A percentile compares a stretch with the other conserved stretches of the same genome.
These are phyloP conservation scores for Yamadazyma insecticola DNA, from an alignment of 805 yeast species.

Conservation along the genomic window DNA sequence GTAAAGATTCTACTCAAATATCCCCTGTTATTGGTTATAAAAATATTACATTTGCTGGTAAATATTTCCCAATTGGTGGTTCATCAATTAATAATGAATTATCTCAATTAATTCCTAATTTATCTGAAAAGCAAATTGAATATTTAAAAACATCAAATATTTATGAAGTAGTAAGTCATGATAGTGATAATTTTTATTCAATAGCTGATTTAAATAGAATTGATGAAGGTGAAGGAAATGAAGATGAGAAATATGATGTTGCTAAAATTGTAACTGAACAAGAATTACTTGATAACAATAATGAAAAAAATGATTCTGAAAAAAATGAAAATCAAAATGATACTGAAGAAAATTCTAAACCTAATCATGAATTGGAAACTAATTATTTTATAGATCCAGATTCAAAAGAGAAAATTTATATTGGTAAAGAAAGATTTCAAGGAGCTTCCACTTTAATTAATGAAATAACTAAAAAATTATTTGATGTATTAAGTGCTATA, in stretches of 20 bases:
- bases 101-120: conserved; percentile 50
- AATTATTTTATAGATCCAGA: conserved; percentile 62
- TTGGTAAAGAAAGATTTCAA: conserved; percentile 89
- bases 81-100: conserved; percentile 53
- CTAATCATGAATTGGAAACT: conserved; percentile 68
- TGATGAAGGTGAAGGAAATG: conserved; percentile 22
- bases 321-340: conserved; percentile 12
- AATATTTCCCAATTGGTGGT: conserved; percentile 59
- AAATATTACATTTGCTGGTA: conserved; percentile 51
- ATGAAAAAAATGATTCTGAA: conserved; percentile 17
- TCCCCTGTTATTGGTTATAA: conserved; percentile 76
- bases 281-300: conserved; percentile 36
- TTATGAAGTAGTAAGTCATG: conserved; percentile 73
- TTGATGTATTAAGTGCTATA: conserved; percentile 48
- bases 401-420: conserved; percentile 50
- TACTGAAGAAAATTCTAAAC: conserved; percentile 25
- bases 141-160: conserved; percentile 69
- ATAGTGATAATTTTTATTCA: conserved; percentile 61
- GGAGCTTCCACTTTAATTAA: conserved; percentile 64
- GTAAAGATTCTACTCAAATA: conserved; percentile 69
- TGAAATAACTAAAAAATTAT: conserved; percentile 50
- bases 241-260: conserved; percentile 75
- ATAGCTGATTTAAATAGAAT: conserved; percentile 40
- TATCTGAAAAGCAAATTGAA: conserved; percentile 59
- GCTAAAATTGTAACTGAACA: conserved; percentile 85